phyloP scores from a whole-genome alignment of 208 protist species.

The Trypanosoma avium region DNA sequence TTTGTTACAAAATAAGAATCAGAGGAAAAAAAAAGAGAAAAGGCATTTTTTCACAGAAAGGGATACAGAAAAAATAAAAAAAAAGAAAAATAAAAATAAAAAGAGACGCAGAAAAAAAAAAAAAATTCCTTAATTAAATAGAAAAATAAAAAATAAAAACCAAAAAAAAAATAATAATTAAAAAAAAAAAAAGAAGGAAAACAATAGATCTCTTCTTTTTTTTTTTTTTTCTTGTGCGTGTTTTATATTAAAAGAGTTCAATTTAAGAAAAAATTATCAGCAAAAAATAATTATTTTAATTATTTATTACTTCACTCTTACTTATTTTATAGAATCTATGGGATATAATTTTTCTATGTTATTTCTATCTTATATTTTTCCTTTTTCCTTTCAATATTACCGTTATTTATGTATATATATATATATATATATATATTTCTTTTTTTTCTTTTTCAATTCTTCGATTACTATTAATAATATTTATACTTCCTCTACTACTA shows the following conservation, averaged over 20 bases:
- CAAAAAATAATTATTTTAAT: too few species aligned
- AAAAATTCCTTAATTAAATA: conserved; percentile 1
- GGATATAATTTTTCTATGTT: too few species aligned
- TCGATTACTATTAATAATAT: neutral
- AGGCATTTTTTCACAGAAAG: too few species aligned
- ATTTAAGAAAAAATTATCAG: too few species aligned
- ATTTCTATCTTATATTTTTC: too few species aligned
- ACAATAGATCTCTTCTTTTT: too few species aligned
- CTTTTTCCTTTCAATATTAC: too few species aligned
- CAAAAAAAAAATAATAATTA: conserved; percentile 3
- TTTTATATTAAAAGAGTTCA: neutral
- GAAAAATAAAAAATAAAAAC: neutral
- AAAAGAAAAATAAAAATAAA: neutral
- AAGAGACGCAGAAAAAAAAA: neutral
- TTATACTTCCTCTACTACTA: neutral
- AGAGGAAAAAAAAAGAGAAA: too few species aligned
- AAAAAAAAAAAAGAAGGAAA: too few species aligned
- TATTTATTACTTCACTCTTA: too few species aligned
- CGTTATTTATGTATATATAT: neutral
- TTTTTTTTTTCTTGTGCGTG: conserved; percentile 3
- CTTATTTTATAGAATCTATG: too few species aligned
- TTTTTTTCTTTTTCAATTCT: neutral
- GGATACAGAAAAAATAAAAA: neutral
- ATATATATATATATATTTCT: neutral
- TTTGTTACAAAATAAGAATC: neutral